These are phyloP conservation scores for Dictyophora rubrovolvata DNA, from an alignment of 768 basidiomycete species.

Conservation along the genomic window DNA sequence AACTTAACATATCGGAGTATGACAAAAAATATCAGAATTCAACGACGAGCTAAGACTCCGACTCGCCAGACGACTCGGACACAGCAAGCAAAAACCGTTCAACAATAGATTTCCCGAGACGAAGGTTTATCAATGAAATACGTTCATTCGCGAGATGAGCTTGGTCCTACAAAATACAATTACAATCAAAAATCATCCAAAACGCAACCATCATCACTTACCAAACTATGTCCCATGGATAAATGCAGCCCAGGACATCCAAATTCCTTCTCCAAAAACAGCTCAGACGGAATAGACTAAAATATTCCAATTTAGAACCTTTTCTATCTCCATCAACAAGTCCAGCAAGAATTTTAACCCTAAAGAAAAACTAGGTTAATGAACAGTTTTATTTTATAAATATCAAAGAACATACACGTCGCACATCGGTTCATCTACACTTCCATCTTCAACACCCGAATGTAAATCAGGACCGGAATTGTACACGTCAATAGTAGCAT, in stretches of 20 bases:
- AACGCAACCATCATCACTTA: too few relatives aligned
- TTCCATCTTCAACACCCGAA: too few relatives aligned
- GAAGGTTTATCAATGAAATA: constrained; percentile 74
- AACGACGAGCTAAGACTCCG: too few relatives aligned
- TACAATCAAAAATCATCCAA: constrained; percentile 42
- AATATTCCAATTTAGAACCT: constrained; percentile 72
- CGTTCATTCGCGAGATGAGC: constrained; percentile 92
- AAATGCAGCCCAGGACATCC: too few relatives aligned
- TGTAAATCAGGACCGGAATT: constrained; percentile 75
- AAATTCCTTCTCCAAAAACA: neutral
- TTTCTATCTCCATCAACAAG: constrained; percentile 47
- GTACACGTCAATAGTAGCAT: constrained; percentile 68
- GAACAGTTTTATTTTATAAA: neutral
- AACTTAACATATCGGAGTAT: too few relatives aligned
- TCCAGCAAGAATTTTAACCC: constrained; percentile 69
- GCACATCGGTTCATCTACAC: constrained; percentile 77
- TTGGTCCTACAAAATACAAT: constrained; percentile 74
- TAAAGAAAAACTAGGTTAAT: constrained; percentile 20
- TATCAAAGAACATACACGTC: constrained; percentile 58
- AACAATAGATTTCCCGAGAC: constrained; percentile 64
- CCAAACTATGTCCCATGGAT: too few relatives aligned
- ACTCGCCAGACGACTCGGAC: neutral
- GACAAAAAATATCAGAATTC: too few relatives aligned
- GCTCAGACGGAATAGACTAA: constrained; percentile 27
- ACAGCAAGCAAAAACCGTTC: constrained; percentile 43